Evolutionary conservation across 257 asterid species (phyloP), one percentile per base, ranked within the genome.

Genomic region (Fraxinus cuspidata): DNA sequence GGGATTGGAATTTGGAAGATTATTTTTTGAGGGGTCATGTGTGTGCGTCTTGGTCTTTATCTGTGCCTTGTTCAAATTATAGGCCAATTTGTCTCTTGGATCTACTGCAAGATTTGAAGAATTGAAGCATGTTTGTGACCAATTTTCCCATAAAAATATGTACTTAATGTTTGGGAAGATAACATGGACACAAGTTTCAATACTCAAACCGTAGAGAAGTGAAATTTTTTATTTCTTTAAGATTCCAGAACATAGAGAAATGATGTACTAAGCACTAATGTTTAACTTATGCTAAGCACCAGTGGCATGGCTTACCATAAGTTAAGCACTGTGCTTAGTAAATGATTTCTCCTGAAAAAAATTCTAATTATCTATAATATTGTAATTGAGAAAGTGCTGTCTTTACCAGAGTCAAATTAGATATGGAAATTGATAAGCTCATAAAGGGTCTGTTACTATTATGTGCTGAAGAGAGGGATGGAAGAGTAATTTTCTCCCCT

Each of bases 41-140:
- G 31, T 37, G 29, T 1, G 64, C 1, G 32, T 60, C 16, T 70
- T 71, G 21, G 53, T 18, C 71, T 19, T 72, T 75, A 60, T 79
- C 68, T 23, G 18, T 60, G 29, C 35, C 29, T 42, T 71, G 19
- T 73, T 40, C 74, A 70, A 75, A 18, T 80, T 72, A 72, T 65
- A 29, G 70, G 74, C 74, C n/a, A 69, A 4, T 68, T 6, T 31
- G 23, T 32, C 37, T 66, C 32, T 42, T 70, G 25, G 38, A 60
- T 63, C 47, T 68, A 21, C 28, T 2, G 44, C 60, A 74, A 27
- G 8, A 74, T 53, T n/a, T 25, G 8, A 64, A 77, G 38, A 51
- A 25, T 23, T 12, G 25, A 2, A 21, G 32, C 32, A 0, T 2
- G 16, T 60, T 60, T 60, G 7, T 28, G 1, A 60, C 32, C 16